These are phyloP conservation scores for Mycena latifolia DNA, from an alignment of 768 basidiomycete genomes.

Conservation along the genomic window DNA sequence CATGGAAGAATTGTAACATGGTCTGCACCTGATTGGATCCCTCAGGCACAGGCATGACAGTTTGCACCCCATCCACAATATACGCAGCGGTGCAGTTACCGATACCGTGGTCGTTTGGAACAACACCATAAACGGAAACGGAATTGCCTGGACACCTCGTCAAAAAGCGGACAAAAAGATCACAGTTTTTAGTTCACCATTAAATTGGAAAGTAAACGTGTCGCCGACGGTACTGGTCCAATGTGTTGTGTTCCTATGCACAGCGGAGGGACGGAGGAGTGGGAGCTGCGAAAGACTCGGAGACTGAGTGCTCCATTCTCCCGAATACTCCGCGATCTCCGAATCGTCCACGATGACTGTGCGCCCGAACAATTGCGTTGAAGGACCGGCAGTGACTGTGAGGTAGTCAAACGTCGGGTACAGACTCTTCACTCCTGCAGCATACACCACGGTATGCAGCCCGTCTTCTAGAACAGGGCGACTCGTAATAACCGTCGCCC, in stretches of 20 bases:
- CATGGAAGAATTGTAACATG: conserved; percentile 51
- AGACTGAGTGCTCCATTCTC: conserved; percentile 48
- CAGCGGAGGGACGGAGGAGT: conserved; percentile 44
- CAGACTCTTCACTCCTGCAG: conserved; percentile 39
- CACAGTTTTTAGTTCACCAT: too few relatives aligned
- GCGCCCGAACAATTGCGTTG: conserved; percentile 48
- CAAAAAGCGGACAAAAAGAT: too few relatives aligned
- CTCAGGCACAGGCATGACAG: conserved; percentile 39
- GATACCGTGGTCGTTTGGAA: conserved; percentile 41
- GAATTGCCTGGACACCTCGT: too few relatives aligned
- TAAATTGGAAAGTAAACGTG: conserved; percentile 48
- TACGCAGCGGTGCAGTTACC: conserved; percentile 49
- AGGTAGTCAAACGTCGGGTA: conserved; percentile 56
- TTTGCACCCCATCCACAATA: conserved; percentile 49
- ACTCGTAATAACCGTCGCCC: conserved; percentile 47
- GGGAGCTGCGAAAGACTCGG: conserved; percentile 25
- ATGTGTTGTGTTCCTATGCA: conserved; percentile 49
- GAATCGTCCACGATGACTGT: conserved; percentile 55
- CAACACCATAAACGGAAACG: conserved; percentile 50
- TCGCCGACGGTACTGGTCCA: conserved; percentile 53
- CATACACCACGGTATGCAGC: conserved; percentile 52
- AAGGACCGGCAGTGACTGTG: conserved; percentile 50
- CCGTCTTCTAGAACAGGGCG: conserved; percentile 50
- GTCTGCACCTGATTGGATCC: conserved; percentile 46
- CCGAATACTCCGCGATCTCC: conserved; percentile 45